Evolutionary conservation across 768 basidiomycete species (phyloP).

Genomic region (Epithele typhae): DNA sequence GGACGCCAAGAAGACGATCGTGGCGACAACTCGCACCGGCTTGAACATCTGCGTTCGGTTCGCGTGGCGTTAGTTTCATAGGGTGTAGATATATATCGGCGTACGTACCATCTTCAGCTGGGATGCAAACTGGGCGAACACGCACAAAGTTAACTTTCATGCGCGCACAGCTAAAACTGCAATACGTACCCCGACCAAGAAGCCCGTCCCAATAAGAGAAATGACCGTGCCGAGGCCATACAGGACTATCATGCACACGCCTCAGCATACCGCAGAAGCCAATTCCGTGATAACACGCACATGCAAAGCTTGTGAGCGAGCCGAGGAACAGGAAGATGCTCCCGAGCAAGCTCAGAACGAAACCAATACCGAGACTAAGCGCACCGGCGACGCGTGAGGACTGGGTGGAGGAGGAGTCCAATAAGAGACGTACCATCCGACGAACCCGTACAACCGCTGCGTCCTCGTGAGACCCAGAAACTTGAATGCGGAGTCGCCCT

Average conservation of each 20-base stretch:
- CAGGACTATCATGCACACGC: constrained; percentile 42
- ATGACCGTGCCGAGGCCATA: constrained; percentile 81
- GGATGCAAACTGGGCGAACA: neutral
- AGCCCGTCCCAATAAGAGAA: constrained; percentile 84
- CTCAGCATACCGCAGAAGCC: neutral
- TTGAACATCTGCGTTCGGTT: constrained; percentile 85
- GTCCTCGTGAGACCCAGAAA: constrained; percentile 74
- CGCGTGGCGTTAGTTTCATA: no score
- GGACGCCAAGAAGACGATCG: constrained; percentile 70
- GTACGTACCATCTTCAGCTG: constrained; percentile 72
- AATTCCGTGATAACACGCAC: constrained; percentile 41
- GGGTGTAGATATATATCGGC: no score
- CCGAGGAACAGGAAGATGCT: constrained; percentile 74
- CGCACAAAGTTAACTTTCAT: neutral
- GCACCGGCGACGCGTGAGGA: no score
- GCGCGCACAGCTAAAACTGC: neutral
- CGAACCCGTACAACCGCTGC: constrained; percentile 83
- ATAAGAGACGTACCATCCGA: constrained; percentile 58
- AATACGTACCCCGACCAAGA: constrained; percentile 77
- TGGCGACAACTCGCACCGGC: constrained; percentile 80
- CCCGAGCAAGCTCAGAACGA: constrained; percentile 77
- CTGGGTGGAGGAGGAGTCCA: neutral
- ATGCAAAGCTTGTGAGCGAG: constrained; percentile 62
- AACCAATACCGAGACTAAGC: constrained; percentile 58
- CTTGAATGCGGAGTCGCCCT: constrained; percentile 85